These are phyloP conservation scores for Ceratobasidium papillatum DNA, from an alignment of 1,284 basidiomycete genomes.

Conservation along the genomic window DNA sequence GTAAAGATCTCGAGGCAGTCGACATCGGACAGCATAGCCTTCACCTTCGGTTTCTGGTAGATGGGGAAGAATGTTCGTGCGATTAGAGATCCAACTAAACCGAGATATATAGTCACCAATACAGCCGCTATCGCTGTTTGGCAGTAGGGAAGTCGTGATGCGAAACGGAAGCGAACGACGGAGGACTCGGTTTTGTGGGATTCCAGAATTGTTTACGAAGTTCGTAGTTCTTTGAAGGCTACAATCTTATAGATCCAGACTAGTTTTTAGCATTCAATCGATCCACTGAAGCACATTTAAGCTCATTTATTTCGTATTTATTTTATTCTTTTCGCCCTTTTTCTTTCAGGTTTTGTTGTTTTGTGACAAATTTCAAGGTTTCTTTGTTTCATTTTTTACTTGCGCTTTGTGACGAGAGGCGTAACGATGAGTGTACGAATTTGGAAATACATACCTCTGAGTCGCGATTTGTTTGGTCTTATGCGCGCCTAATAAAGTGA, in stretches of 20 bases:
- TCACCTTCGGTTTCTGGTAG: too few relatives aligned
- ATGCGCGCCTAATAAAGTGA: too few relatives aligned
- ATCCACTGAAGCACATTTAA: conserved; percentile 18
- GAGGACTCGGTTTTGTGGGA: conserved; percentile 19
- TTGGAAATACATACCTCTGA: neutral
- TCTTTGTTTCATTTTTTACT: conserved; percentile 19
- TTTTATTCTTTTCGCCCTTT: conserved; percentile 14
- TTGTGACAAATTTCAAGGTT: neutral
- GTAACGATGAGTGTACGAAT: conserved; percentile 14
- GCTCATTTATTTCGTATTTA: conserved; percentile 36
- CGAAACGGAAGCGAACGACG: conserved; percentile 28
- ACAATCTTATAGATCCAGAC: too few relatives aligned
- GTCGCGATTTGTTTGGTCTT: conserved; percentile 8
- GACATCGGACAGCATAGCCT: conserved; percentile 4
- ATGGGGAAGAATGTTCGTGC: conserved; percentile 11
- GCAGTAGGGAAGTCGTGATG: conserved; percentile 32
- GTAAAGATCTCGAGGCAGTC: neutral
- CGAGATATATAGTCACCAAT: conserved; percentile 15
- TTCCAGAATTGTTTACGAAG: conserved; percentile 29
- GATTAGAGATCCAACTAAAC: neutral
- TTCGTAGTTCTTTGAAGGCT: conserved; percentile 15
- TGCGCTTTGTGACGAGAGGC: neutral
- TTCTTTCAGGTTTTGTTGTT: neutral
- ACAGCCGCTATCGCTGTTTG: neutral
- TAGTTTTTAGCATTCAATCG: neutral